Percentiles rank a stretch among this genome's conserved stretches.
Evolutionary conservation across 1,139 yeast genomes (phyloP).

Genomic region (Pichia sp.): DNA sequence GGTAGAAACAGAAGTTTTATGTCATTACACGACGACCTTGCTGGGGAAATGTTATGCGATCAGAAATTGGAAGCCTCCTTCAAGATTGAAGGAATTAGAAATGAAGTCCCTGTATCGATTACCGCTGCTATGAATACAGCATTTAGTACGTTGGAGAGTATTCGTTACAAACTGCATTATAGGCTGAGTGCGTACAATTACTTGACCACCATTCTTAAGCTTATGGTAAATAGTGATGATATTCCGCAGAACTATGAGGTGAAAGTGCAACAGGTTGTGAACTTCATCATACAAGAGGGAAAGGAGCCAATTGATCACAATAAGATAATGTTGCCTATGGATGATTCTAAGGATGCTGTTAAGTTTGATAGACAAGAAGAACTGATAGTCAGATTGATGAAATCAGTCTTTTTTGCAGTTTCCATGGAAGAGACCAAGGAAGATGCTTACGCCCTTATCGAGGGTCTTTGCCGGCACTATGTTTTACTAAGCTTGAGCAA

Average conservation of each 20-base stretch:
- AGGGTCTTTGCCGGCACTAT: conserved; percentile 71
- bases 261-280: conserved; percentile 41
- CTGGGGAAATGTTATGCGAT: conserved; percentile 49
- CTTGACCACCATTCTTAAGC: conserved; percentile 55
- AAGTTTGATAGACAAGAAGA: conserved; percentile 55
- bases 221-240: conserved; percentile 61
- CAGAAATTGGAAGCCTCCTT: conserved; percentile 67
- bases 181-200: conserved; percentile 73
- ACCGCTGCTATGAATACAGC: conserved; percentile 84
- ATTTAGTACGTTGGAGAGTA: conserved; percentile 56
- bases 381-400: conserved; percentile 52
- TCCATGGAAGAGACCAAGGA: conserved; percentile 69
- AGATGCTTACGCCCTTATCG: conserved; percentile 56
- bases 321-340: conserved; percentile 33
- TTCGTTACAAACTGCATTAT: conserved; percentile 57
- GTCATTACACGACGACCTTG: conserved; percentile 62
- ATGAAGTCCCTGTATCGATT: conserved; percentile 59
- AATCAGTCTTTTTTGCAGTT: conserved; percentile 65
- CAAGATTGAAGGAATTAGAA: conserved; percentile 60
- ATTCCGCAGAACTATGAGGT: conserved; percentile 51
- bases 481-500: conserved; percentile 71
- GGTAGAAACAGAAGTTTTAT: conserved; percentile 89
- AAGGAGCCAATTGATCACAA: conserved; percentile 17
- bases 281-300: conserved; percentile 30
- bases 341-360: conserved; percentile 40